Evolutionary conservation across 2,329 filamentous ascomycete genomes (phyloP).

Genomic region (Akanthomyces dipterigenus): DNA sequence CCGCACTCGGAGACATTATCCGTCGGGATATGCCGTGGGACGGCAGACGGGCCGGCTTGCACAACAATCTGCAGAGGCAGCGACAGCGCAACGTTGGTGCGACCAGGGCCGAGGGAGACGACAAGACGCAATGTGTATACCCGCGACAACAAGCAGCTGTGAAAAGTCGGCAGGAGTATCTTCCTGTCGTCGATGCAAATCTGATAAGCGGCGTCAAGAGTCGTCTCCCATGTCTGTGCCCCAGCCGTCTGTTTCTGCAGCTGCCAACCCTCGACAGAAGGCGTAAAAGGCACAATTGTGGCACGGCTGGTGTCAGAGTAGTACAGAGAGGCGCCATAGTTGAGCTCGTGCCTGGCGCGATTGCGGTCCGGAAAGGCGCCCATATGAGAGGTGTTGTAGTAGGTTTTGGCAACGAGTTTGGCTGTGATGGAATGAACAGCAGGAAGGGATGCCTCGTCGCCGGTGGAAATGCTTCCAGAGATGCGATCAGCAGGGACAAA

Average conservation of each 20-base stretch:
- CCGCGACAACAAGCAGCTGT: conserved; percentile 9
- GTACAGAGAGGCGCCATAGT: background rate
- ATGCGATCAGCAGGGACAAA: background rate
- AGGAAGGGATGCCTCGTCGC: background rate
- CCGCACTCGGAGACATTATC: background rate
- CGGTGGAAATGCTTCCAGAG: too few species aligned
- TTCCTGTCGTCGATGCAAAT: background rate
- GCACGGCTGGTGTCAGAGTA: background rate
- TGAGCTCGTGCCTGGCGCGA: background rate
- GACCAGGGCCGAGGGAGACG: background rate
- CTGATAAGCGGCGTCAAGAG: background rate
- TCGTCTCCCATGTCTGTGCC: background rate
- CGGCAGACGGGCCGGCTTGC: background rate
- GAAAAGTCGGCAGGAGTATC: background rate
- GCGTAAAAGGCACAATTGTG: background rate
- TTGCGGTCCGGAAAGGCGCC: conserved; percentile 3
- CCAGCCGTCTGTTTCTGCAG: background rate
- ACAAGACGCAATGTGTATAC: background rate
- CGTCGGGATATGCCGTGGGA: background rate
- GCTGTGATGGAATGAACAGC: background rate
- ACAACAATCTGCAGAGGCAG: background rate
- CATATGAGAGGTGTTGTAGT: conserved; percentile 1
- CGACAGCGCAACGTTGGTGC: background rate
- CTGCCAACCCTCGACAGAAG: background rate
- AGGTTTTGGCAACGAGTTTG: conserved; percentile 1